Evolutionary conservation across 164 flowering plant species (phyloP).

Genomic region (Warburgia ugandensis): DNA sequence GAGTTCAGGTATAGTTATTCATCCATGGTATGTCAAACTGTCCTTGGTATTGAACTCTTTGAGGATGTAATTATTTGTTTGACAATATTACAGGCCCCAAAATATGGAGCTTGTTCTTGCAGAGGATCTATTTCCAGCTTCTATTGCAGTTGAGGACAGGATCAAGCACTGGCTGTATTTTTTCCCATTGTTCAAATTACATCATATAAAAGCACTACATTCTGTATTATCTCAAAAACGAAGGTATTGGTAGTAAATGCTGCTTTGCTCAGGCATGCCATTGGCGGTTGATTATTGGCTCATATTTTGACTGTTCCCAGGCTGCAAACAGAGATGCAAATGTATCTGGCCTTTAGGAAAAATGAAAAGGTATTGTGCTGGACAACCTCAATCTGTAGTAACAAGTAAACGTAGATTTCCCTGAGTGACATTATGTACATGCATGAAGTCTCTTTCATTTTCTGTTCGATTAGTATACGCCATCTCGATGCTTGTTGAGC

Average conservation of each 20-base stretch:
- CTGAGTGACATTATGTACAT: no score
- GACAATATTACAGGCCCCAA: conserved; percentile 45
- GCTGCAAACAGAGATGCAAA: conserved; percentile 67
- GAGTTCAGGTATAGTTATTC: conserved; percentile 65
- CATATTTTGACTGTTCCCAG: conserved; percentile 37
- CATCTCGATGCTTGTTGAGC: no score
- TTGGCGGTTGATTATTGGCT: conserved; percentile 1
- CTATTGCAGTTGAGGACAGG: conserved; percentile 62
- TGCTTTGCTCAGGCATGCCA: not conserved
- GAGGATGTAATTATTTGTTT: not conserved
- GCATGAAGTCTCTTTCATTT: no score
- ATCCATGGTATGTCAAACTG: not conserved
- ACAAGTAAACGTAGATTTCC: no score
- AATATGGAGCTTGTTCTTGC: conserved; percentile 71
- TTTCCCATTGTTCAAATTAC: conserved; percentile 50
- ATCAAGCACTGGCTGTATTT: conserved; percentile 68
- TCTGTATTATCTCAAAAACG: conserved; percentile 63
- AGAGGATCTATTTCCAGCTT: conserved; percentile 64
- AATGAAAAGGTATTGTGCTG: conserved; percentile 47
- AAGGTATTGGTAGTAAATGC: conserved; percentile 42
- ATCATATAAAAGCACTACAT: conserved; percentile 66
- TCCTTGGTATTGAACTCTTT: not conserved
- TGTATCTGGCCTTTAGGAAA: conserved; percentile 45
- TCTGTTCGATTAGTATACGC: no score
- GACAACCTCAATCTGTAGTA: not conserved